Conservation (phyloP, 2,329 filamentous ascomycete genomes). For the Sclerotinia borealis region DNA sequence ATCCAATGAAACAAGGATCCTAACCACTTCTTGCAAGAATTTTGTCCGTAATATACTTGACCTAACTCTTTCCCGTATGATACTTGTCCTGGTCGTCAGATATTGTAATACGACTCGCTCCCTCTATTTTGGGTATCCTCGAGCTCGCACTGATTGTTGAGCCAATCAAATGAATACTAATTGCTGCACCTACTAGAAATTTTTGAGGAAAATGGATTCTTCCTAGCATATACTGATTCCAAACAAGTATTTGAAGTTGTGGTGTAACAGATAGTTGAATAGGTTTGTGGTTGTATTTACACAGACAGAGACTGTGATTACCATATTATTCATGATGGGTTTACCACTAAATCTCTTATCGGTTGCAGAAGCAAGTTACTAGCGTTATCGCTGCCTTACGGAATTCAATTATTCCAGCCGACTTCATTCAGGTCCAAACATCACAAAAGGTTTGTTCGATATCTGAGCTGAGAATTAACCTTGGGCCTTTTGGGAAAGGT, state of each 20-base stretch:
- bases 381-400: background rate
- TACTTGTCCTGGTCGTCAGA: background rate
- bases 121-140: background rate
- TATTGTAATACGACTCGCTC: background rate
- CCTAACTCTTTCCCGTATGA: background rate
- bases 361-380: background rate
- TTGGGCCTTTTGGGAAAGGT: background rate
- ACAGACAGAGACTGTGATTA: background rate
- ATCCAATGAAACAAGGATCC: background rate
- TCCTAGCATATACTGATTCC: background rate
- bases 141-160: background rate
- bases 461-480: background rate
- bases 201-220: background rate
- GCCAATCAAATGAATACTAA: background rate
- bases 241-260: background rate
- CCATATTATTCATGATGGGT: background rate
- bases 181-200: background rate
- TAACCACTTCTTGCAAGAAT: background rate
- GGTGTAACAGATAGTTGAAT: background rate
- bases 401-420: background rate
- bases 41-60: too few species aligned
- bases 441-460: background rate
- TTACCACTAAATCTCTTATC: conserved; percentile 1
- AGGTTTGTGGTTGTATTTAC: background rate
- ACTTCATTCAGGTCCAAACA: background rate